Evolutionary conservation across 208 protist species (phyloP), one percentile per base, ranked within the genome.

Genomic region (Leishmania martiniquensis): DNA sequence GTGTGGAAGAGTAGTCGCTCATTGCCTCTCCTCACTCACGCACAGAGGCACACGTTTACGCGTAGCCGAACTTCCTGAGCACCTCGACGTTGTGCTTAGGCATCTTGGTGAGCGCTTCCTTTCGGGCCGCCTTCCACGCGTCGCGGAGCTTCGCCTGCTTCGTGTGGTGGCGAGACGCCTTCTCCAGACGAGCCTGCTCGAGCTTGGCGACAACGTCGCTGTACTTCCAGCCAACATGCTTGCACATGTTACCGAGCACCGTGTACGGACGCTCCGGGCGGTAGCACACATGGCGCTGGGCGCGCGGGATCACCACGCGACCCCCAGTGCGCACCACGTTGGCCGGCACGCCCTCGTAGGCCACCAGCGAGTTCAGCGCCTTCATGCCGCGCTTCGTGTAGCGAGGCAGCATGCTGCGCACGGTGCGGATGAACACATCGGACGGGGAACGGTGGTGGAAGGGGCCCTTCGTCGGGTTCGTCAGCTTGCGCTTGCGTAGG

Each of bases 371-470:
- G 76, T 90, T 87, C 9, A 97, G 88, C 17, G 93, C 93, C 66
- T 44, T 67, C 88, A 92, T 92, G 17, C 93, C 93, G 72, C 93
- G 87, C 91, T 97, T 97, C 71, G 87, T 92, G 92, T 96, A 94
- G 89, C 91, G 90, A 54, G 98, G 98, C 49, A 99, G 84, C 99
- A 99, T 99, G 82, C 97, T 99, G 83, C 99, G 96, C 81, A 99
- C 94, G 45, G 93, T 89, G 84, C 98, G 95, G 76, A 83, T 88
- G 82, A 99, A 97, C 54, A 99, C 99, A 65, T 97, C 91, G 25
- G 98, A 92, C 74, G 99, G 99, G 44, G 98, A 83, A 81, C 99
- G 95, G 92, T 99, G 91, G 91, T 99, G 99, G 93, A 98, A 99
- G 70, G 98, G 99, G 81, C 99, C 99, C 63, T 95, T 93, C 42